Percentiles rank a stretch among this genome's conserved stretches.
Conservation (phyloP, 1,284 basidiomycete genomes). For the Xerocomus nothofagi region DNA sequence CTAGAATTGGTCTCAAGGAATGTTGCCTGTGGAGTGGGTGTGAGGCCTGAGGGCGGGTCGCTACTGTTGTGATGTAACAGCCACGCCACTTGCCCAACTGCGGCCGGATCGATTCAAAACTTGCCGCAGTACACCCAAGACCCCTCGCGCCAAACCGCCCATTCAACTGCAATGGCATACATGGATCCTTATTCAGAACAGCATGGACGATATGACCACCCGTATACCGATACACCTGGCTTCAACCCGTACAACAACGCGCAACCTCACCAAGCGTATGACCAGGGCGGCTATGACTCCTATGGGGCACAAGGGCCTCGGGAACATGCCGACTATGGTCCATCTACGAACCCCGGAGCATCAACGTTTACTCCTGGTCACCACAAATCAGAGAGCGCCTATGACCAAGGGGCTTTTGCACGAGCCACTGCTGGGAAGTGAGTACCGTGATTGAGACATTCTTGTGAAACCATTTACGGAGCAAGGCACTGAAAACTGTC, state of each 20-base stretch:
- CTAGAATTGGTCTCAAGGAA: background rate
- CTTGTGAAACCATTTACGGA: background rate
- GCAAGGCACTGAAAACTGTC: conserved; percentile 8
- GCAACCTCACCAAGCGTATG: conserved; percentile 51
- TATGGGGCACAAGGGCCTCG: conserved; percentile 41
- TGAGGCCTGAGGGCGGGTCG: background rate
- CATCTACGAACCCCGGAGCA: conserved; percentile 22
- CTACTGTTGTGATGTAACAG: background rate
- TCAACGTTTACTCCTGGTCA: conserved; percentile 22
- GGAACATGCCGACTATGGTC: conserved; percentile 41
- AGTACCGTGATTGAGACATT: conserved; percentile 14
- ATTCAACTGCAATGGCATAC: conserved; percentile 39
- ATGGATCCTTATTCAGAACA: conserved; percentile 52
- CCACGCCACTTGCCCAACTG: conserved; percentile 17
- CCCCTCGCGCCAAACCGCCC: background rate
- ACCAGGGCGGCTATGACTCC: conserved; percentile 45
- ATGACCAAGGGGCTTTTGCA: conserved; percentile 43
- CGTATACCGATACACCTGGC: conserved; percentile 40
- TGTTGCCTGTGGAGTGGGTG: conserved; percentile 9
- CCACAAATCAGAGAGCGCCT: conserved; percentile 30
- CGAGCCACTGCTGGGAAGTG: conserved; percentile 33
- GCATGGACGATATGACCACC: conserved; percentile 39
- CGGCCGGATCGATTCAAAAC: background rate
- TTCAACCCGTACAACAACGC: conserved; percentile 51
- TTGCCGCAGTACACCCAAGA: conserved; percentile 22